A percentile compares a stretch with the other conserved stretches of the same genome.
Evolutionary conservation across 2,329 filamentous ascomycete species (phyloP).

Genomic region (Sporothrix pseudoabietina): DNA sequence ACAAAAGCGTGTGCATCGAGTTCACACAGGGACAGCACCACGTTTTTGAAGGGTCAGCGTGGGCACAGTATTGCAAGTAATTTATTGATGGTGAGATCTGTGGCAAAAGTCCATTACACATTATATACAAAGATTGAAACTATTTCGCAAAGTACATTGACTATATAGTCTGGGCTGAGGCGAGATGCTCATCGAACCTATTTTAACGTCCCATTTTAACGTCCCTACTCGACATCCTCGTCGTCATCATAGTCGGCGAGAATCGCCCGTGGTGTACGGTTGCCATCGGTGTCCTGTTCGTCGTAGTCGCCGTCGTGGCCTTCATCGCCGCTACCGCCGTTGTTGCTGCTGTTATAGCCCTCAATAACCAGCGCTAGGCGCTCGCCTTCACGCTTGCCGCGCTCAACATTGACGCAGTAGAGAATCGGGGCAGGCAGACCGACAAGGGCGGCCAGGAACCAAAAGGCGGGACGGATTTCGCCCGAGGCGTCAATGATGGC

Average conservation of each 20-base stretch:
- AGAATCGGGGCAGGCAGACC: constrained; percentile 82
- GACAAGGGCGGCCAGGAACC: constrained; percentile 85
- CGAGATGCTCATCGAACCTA: not conserved
- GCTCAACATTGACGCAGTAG: constrained; percentile 80
- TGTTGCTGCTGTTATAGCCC: constrained; percentile 43
- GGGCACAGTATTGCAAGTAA: not conserved
- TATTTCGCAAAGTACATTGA: not conserved
- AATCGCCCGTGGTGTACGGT: constrained; percentile 43
- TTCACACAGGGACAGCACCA: not conserved
- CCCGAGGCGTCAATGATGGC: constrained; percentile 84
- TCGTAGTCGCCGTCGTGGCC: constrained; percentile 30
- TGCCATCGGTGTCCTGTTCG: constrained; percentile 38
- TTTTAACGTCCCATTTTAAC: not conserved
- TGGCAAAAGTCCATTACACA: not conserved
- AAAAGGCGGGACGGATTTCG: constrained; percentile 83
- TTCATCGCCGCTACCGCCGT: not conserved
- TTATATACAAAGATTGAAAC: not conserved
- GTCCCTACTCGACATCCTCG: not conserved
- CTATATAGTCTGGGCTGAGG: not conserved
- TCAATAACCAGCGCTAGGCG: constrained; percentile 64
- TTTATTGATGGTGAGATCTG: not conserved
- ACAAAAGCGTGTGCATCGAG: not conserved
- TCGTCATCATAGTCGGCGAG: constrained; percentile 43
- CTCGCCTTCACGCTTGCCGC: constrained; percentile 69
- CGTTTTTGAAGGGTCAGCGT: not conserved